Evolutionary conservation across 2,329 filamentous ascomycete species (phyloP), one percentile per base, ranked within the genome.

Genomic region (Amylocarpus encephaloides): DNA sequence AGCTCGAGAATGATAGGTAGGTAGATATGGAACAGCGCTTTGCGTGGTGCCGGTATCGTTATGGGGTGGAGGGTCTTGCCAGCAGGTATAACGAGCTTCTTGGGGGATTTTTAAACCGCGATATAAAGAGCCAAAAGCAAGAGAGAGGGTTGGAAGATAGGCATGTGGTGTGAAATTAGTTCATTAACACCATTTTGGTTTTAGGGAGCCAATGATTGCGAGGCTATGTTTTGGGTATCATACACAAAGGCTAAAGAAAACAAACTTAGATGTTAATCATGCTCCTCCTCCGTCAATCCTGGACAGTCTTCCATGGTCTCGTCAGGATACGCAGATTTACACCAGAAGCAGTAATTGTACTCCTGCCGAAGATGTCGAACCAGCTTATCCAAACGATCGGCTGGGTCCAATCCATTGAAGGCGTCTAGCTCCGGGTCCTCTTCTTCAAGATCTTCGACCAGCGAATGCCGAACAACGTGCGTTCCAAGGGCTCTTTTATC

Each of bases 341-440:
- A 98, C 87, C 91, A 98, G 66, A 96, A 95, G 71, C 93, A 98
- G 66, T 98, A 98, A 40, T 75, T 70, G 63, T 89, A 80, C 63
- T 78, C 78, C 43, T 81, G 73, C 34, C 93, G 78, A 48, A 98
- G 67, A 67, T 87, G 83, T 15, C 71, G 66, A 9, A 95, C 76
- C 12, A 94, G 67, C 59, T 73, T 80, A 7, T 73, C 70, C 54
- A 97, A 69, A 57, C 81, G 79, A 60, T 94, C 85, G 1, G 71
- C 71, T 1, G 81, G 73, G 18, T 82, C 78, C 40, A 92, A 71
- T 1, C 77, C 78, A 62, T 90, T 82, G 61, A 95, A 96, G 50
- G 80, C 83, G 26, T 91, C 83, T 50, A 97, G 70, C 66, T 95
- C 90, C 5, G 77, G 66, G 60, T 96, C 88, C 59, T 90, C 86